phyloP scores from a whole-genome alignment of 257 asterid species.

The Solanum dulcamara region DNA sequence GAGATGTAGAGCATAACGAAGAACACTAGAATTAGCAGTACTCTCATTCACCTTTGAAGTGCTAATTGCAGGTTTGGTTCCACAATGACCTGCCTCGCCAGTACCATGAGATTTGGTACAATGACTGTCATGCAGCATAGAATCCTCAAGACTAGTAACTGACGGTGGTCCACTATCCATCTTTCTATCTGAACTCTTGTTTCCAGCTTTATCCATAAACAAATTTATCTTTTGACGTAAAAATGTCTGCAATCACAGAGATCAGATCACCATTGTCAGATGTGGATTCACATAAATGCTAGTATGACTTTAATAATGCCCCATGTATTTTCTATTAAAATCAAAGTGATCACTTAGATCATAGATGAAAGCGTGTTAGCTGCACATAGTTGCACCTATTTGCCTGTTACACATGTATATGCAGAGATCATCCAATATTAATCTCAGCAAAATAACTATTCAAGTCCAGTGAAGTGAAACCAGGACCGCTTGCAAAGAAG shows the following conservation, averaged over 20 bases:
- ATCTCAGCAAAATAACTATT: neutral
- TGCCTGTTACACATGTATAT: neutral
- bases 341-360: neutral
- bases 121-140: constrained; percentile 18
- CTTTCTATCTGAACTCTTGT: constrained; percentile 20
- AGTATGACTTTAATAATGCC: neutral
- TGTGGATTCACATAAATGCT: neutral
- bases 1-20: constrained; percentile 85
- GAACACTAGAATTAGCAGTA: constrained; percentile 44
- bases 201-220: constrained; percentile 40
- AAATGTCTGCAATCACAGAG: constrained; percentile 41
- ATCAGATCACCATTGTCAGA: neutral
- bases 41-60: constrained; percentile 50
- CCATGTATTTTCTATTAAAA: neutral
- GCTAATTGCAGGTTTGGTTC: constrained; percentile 19
- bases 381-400: neutral
- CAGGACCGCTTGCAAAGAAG: neutral
- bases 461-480: neutral
- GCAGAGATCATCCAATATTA: neutral
- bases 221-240: constrained; percentile 77
- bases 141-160: constrained; percentile 10
- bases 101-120: constrained; percentile 13
- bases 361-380: neutral
- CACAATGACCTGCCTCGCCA: constrained; percentile 12
- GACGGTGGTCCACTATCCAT: constrained; percentile 19